Base-by-base conservation (phyloP, 2,329 filamentous ascomycete species). In the Macrophomina pseudophaseolina region DNA sequence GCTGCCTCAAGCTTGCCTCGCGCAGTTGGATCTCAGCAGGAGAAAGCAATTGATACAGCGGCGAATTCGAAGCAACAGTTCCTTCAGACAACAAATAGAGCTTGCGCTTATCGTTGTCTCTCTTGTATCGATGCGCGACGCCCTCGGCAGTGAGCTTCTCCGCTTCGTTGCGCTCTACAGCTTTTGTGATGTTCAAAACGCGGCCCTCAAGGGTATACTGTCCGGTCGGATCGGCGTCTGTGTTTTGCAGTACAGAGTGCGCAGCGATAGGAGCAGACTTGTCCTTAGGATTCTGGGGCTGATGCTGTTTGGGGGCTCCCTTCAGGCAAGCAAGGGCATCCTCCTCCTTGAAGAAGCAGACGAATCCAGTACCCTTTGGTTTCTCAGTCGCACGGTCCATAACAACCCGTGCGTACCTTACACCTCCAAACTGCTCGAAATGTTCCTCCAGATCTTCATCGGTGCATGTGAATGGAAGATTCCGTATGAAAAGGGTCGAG, bases 351-450 rank as follows among this genome's bases (percentile, higher is more conserved):
- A 90, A 90, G 80, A 99, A 99, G 80, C 93, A 97, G 35, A 98
- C 94, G 74, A 99, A 99, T 4, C 91, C 95, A 38, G 94, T 98
- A 32, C 95, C 95, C 56, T 91, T 92, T 1, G 95, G 92, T 62
- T 92, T 90, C 71, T 94, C 93, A 0, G 93, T 97, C 30, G 88
- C 87, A 54, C 86, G 90, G 75, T 99, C 94, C 75, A 96, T 87
- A 44, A 99, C 96, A 9, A 97, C 90, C 70, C 96, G 87, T 5
- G 94, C 95, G 76, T 98, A 99, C 44, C 94, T 88, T 46, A 97
- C 83, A n/a, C 86, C 86, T 32, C 95, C 96, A 73, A 99, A 98
- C 73, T 90, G 85, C n/a, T 83, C 83, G 74, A 99, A 99, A 76
- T 97, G 94, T 60, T 89, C 85, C 75, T 94, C 91, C 52, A 99